Evolutionary conservation across 1,284 basidiomycete species (phyloP).

Genomic region (Cystobasidium pallidum): DNA sequence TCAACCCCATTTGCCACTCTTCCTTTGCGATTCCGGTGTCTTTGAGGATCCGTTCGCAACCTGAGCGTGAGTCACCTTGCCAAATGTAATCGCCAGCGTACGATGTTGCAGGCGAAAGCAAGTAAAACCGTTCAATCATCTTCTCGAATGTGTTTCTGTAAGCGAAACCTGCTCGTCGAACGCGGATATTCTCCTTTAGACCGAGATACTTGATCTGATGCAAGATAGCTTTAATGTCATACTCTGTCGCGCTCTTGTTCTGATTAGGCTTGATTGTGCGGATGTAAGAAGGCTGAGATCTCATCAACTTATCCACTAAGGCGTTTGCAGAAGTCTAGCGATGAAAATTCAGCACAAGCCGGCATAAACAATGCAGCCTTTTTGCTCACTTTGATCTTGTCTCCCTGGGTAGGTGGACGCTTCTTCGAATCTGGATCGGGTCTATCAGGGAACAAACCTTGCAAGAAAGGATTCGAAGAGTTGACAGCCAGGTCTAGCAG

Average conservation of each 20-base stretch:
- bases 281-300: constrained; percentile 95
- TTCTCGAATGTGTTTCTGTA: constrained; percentile 98
- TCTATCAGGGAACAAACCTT: constrained; percentile 87
- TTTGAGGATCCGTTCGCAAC: constrained; percentile 88
- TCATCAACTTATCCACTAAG: constrained; percentile 94
- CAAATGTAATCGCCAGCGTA: constrained; percentile 99
- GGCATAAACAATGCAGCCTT: neutral
- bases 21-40: constrained; percentile 95
- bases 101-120: constrained; percentile 90
- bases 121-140: constrained; percentile 97
- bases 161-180: constrained; percentile 94
- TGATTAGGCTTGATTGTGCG: constrained; percentile 99
- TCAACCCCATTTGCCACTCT: constrained; percentile 99
- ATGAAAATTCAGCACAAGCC: neutral
- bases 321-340: constrained; percentile 77
- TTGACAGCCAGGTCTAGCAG: constrained; percentile 83
- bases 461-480: constrained; percentile 81
- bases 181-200: constrained; percentile 96
- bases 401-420: constrained; percentile 94
- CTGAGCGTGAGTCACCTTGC: constrained; percentile 85
- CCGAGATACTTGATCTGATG: constrained; percentile 99
- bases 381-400: constrained; percentile 83
- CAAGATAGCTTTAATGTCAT: constrained; percentile 89
- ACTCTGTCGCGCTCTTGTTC: constrained; percentile 89
- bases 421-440: constrained; percentile 98